These are phyloP conservation scores for Tripterygium wilfordii DNA, from an alignment of 177 flowering plant genomes.

Conservation along the genomic window DNA sequence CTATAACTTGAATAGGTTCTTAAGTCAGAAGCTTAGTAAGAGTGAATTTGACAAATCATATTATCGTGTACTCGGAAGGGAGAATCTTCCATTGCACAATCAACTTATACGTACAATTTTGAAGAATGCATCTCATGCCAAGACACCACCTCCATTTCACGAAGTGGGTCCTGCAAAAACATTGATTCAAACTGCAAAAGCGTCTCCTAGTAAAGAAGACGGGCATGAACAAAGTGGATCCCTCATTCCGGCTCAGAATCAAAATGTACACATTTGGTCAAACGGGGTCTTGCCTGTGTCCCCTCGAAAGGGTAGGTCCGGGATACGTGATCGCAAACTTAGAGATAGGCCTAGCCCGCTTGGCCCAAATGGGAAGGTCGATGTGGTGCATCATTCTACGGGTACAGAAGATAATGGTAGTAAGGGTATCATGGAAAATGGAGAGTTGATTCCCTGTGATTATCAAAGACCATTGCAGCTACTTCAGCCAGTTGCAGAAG, in stretches of 20 bases:
- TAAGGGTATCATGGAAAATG: conserved; percentile 57
- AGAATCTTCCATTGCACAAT: conserved; percentile 80
- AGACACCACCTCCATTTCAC: conserved; percentile 50
- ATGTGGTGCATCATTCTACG: conserved; percentile 28
- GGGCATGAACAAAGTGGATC: conserved; percentile 42
- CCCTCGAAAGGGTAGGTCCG: conserved; percentile 63
- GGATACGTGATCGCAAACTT: conserved; percentile 42
- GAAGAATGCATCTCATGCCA: conserved; percentile 73
- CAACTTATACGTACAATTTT: conserved; percentile 70
- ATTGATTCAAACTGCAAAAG: conserved; percentile 17
- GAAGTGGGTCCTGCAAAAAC: conserved; percentile 28
- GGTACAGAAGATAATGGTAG: conserved; percentile 32
- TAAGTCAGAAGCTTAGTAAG: conserved; percentile 73
- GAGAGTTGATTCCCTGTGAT: conserved; percentile 50
- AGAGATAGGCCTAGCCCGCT: conserved; percentile 71
- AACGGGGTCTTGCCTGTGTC: conserved; percentile 71
- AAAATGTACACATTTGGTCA: conserved; percentile 44
- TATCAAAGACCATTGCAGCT: conserved; percentile 53
- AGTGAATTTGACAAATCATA: conserved; percentile 76
- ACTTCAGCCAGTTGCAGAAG: conserved; percentile 47
- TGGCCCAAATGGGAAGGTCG: conserved; percentile 73
- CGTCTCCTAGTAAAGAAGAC: conserved; percentile 34
- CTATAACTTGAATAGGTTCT: conserved; percentile 51
- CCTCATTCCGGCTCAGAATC: conserved; percentile 21
- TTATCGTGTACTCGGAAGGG: conserved; percentile 62